These are phyloP conservation scores for Colletotrichum sp. DNA, from an alignment of 2,329 filamentous ascomycete species.

Conservation along the genomic window DNA sequence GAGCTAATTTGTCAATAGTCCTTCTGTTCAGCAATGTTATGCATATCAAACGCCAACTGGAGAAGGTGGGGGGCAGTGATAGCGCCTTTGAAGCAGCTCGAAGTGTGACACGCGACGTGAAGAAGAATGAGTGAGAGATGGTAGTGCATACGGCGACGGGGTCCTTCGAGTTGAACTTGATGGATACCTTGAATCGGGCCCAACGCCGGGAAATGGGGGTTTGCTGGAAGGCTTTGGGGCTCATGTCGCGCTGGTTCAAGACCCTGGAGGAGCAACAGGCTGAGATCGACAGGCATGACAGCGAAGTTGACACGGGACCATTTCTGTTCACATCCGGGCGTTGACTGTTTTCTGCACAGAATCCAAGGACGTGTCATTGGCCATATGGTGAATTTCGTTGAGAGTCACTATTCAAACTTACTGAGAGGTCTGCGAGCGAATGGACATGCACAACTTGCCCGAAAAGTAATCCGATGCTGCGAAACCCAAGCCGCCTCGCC, in stretches of 20 bases:
- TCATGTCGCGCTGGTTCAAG: not conserved
- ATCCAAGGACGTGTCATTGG: not conserved
- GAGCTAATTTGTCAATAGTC: not conserved
- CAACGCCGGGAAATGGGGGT: not conserved
- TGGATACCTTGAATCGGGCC: not conserved
- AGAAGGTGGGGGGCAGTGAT: not conserved
- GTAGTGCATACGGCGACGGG: not conserved
- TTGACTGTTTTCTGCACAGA: not conserved
- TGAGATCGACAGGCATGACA: not conserved
- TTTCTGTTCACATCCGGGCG: not conserved
- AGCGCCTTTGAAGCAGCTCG: not conserved
- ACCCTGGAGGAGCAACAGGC: not conserved
- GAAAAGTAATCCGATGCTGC: not conserved
- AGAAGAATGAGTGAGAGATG: not conserved
- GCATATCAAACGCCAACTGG: conserved; percentile 8
- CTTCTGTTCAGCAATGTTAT: not conserved
- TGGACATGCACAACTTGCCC: not conserved
- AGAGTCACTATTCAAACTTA: not conserved
- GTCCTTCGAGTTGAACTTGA: not conserved
- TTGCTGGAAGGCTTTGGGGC: not conserved
- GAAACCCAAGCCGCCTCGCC: not conserved
- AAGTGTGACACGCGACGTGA: not conserved
- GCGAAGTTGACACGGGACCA: not conserved
- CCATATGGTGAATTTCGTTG: not conserved
- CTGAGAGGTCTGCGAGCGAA: not conserved